A percentile compares a stretch with the other conserved stretches of the same genome.
Evolutionary conservation across 1,284 basidiomycete species (phyloP).

Genomic region (Sparassis latifolia): DNA sequence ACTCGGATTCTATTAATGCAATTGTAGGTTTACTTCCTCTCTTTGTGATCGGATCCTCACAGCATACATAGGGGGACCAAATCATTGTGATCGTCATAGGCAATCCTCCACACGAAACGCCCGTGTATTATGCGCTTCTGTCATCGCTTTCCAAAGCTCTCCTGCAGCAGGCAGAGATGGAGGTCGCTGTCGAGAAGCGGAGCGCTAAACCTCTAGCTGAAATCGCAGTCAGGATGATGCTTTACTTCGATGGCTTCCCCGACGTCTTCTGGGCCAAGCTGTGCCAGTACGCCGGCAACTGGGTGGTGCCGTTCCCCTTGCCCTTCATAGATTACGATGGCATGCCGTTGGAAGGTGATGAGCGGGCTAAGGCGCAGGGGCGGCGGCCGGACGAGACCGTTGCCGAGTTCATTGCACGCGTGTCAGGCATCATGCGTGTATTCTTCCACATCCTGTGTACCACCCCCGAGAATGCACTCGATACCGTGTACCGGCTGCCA

Average conservation of each 20-base stretch:
- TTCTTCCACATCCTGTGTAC: conserved; percentile 76
- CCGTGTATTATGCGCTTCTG: conserved; percentile 71
- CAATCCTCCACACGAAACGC: conserved; percentile 30
- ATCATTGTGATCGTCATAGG: conserved; percentile 45
- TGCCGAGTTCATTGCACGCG: conserved; percentile 68
- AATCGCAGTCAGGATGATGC: conserved; percentile 67
- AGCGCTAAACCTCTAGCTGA: conserved; percentile 81
- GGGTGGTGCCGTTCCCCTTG: conserved; percentile 55
- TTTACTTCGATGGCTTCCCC: conserved; percentile 51
- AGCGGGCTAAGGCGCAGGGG: conserved; percentile 67
- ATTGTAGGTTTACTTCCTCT: conserved; percentile 49
- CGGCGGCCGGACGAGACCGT: conserved; percentile 51
- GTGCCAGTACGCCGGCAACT: conserved; percentile 73
- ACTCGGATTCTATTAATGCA: conserved; percentile 57
- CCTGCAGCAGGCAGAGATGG: conserved; percentile 90
- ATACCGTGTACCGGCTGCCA: conserved; percentile 50
- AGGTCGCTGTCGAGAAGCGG: conserved; percentile 85
- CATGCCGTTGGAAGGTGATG: conserved; percentile 44
- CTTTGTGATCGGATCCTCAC: conserved; percentile 5
- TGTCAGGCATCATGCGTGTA: conserved; percentile 80
- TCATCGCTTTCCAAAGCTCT: conserved; percentile 87
- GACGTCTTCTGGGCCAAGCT: conserved; percentile 83
- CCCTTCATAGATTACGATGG: conserved; percentile 43
- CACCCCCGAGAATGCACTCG: conserved; percentile 34
- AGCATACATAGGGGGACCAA: conserved; percentile 47